Percentiles rank a stretch among this genome's conserved stretches.
phyloP scores from a whole-genome alignment of 768 basidiomycete genomes.

The Tricholoma bakamatsutake region DNA sequence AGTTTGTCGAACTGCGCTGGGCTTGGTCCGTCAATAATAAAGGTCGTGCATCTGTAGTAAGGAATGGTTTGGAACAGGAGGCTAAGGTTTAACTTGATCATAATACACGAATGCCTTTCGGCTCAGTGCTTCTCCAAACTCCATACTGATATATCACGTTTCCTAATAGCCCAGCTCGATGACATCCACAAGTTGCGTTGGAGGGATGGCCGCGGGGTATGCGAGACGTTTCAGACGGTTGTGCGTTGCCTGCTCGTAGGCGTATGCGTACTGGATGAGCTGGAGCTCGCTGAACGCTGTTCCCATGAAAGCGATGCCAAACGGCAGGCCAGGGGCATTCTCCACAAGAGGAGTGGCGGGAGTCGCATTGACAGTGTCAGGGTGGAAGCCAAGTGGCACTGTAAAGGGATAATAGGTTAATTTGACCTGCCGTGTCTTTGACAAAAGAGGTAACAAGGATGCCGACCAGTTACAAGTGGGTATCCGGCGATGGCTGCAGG shows the following conservation, averaged over 20 bases:
- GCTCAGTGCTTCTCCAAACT: too few relatives aligned
- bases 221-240: constrained; percentile 44
- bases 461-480: constrained; percentile 55
- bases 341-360: constrained; percentile 40
- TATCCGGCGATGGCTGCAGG: constrained; percentile 54
- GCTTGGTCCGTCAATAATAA: too few relatives aligned
- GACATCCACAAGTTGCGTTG: constrained; percentile 39
- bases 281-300: constrained; percentile 56
- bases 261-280: constrained; percentile 53
- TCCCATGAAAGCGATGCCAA: constrained; percentile 58
- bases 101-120: too few relatives aligned
- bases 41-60: too few relatives aligned
- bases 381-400: constrained; percentile 60
- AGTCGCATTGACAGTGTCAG: constrained; percentile 34
- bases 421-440: neutral
- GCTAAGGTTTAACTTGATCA: too few relatives aligned
- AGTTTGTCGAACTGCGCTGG: too few relatives aligned
- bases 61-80: too few relatives aligned
- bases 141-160: too few relatives aligned
- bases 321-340: constrained; percentile 52
- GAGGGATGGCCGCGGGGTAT: constrained; percentile 48
- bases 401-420: neutral
- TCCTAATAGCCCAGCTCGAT: too few relatives aligned
- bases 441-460: constrained; percentile 3
- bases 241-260: constrained; percentile 61